Evolutionary conservation across 257 asterid species (phyloP), one percentile per base, ranked within the genome.

Genomic region (Ocimum tenuiflorum): DNA sequence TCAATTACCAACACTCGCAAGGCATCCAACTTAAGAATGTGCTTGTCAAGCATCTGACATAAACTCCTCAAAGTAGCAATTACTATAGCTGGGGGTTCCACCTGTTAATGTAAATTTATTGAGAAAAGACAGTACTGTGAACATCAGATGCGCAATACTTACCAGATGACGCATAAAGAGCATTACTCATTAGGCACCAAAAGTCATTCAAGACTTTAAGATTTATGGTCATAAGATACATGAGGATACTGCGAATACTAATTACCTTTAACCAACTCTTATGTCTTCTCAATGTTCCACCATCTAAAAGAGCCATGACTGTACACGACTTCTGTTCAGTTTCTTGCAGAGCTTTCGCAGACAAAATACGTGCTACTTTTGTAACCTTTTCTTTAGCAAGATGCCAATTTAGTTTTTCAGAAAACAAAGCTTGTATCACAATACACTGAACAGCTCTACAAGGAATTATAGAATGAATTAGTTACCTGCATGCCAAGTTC

Each of bases 281-380:
- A 65, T 92, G 99, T 67, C 99, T 86, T 73, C 68, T 86, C 81
- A 92, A 75, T 53, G 83, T 83, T 59, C 97, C 99, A 61, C 99
- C 99, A 73, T 89, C 97, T 77, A 92, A 78, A 75, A 92, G 99
- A 75, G 96, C 99, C 99, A 92, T 92, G 63, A 89, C 78, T 50
- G 81, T 68, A 75, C 82, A 92, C 11, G 90, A 75, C 77, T 81
- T 82, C 67, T 67, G 81, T 50, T 78, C 86, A 48, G 81, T 50
- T 45, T 83, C 89, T 55, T 80, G 83, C 50, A 73, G 60, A 35
- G 84, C 72, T 74, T 78, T 82, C 35, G 95, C 88, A 73, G 89
- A 82, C 80, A 89, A 85, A 71, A 53, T 63, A 1, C 97, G 91
- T 22, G 97, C 90, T 70, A 87, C 95, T 82, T 89, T 91, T 60